These are phyloP conservation scores for Pichia sp. DNA, from an alignment of 1,139 yeast species.

Conservation along the genomic window DNA sequence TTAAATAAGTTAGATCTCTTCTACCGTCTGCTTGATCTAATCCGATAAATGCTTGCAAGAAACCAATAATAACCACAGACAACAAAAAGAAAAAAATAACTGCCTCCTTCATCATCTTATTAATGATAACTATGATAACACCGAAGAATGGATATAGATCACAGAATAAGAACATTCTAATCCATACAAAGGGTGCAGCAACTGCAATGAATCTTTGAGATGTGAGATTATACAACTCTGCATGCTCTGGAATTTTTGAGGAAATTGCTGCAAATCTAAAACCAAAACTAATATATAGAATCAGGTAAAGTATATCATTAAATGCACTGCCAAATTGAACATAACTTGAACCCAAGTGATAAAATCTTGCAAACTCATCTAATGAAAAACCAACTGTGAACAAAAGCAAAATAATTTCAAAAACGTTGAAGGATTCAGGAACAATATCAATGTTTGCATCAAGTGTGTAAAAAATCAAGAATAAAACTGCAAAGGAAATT, in stretches of 20 bases:
- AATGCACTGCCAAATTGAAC: constrained; percentile 77
- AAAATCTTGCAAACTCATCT: constrained; percentile 65
- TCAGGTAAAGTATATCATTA: constrained; percentile 60
- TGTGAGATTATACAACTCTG: constrained; percentile 43
- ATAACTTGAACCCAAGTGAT: constrained; percentile 68
- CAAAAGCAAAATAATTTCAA: constrained; percentile 54
- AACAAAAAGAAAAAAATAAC: constrained; percentile 70
- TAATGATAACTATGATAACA: constrained; percentile 78
- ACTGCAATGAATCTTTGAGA: constrained; percentile 69
- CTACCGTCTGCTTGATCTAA: constrained; percentile 83
- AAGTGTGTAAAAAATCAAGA: constrained; percentile 54
- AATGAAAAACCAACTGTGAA: constrained; percentile 60
- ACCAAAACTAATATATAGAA: constrained; percentile 47
- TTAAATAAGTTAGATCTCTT: constrained; percentile 62
- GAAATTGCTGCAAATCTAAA: constrained; percentile 49
- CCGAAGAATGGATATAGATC: constrained; percentile 84
- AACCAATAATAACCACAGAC: constrained; percentile 66
- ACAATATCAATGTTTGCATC: constrained; percentile 48
- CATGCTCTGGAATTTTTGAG: constrained; percentile 23
- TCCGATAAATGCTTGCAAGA: constrained; percentile 81
- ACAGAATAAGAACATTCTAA: constrained; percentile 63
- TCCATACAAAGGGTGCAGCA: constrained; percentile 87
- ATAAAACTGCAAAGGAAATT: constrained; percentile 59
- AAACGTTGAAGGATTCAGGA: constrained; percentile 28
- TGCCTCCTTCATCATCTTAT: constrained; percentile 83